These are phyloP conservation scores for Arachis stenosperma DNA, from an alignment of 306 rosid species.

Conservation along the genomic window DNA sequence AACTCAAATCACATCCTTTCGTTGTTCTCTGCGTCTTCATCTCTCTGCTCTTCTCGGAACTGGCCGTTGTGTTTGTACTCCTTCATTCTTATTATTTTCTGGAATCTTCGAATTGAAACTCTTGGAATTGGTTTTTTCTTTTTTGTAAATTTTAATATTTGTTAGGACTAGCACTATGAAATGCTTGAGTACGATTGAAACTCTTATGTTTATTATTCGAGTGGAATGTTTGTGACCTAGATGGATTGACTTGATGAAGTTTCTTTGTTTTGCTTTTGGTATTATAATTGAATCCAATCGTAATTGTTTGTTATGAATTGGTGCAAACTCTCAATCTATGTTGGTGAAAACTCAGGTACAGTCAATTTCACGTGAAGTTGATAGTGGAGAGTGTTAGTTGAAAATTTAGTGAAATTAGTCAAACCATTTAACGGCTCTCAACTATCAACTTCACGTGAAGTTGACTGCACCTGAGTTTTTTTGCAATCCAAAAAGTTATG, in stretches of 20 bases:
- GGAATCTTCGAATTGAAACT: background rate
- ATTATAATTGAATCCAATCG: background rate
- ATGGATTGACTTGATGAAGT: background rate
- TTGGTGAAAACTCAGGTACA: too few species aligned
- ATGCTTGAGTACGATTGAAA: background rate
- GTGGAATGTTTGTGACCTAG: background rate
- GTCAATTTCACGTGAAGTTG: too few species aligned
- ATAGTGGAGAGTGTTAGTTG: too few species aligned
- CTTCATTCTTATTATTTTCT: background rate
- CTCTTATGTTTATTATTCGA: background rate
- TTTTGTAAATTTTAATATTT: background rate
- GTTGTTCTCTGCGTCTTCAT: background rate
- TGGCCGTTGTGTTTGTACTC: conserved; percentile 34
- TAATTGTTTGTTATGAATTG: background rate
- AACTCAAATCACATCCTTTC: background rate
- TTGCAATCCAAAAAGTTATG: too few species aligned
- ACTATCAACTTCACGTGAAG: too few species aligned
- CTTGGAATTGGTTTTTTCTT: background rate
- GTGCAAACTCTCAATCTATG: background rate
- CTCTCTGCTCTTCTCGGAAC: conserved; percentile 9
- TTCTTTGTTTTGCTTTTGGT: background rate
- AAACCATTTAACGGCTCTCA: too few species aligned
- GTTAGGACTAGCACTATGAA: background rate
- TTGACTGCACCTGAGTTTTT: too few species aligned
- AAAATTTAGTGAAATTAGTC: too few species aligned